phyloP scores from a whole-genome alignment of 164 flowering plant species.

The Houttuynia cordata region DNA sequence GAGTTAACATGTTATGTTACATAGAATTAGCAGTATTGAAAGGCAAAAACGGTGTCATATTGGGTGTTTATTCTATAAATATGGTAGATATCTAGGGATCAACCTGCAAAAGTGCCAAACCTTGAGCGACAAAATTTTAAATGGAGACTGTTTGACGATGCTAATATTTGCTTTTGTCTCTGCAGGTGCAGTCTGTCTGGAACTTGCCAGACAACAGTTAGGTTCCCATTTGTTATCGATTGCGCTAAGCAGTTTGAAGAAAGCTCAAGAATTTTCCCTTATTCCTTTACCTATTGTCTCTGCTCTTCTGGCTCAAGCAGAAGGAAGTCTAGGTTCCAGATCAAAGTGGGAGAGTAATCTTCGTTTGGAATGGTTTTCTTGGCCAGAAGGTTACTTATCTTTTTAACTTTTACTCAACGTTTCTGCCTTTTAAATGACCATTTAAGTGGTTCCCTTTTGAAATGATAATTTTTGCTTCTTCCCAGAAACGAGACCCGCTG shows the following conservation, averaged over 20 bases:
- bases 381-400: constrained; percentile 66
- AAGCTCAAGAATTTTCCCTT: constrained; percentile 32
- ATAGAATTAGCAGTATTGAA: no score
- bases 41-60: no score
- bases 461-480: constrained; percentile 1
- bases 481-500: constrained; percentile 80
- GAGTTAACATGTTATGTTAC: no score
- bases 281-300: constrained; percentile 52
- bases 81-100: no score
- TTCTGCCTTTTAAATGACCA: not conserved
- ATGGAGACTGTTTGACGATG: no score
- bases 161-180: not conserved
- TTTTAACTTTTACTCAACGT: not conserved
- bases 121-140: no score
- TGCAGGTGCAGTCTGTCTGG: constrained; percentile 70
- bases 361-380: constrained; percentile 67
- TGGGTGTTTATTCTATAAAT: no score
- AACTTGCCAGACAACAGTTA: constrained; percentile 46
- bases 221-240: constrained; percentile 36
- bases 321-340: constrained; percentile 70
- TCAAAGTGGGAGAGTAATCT: constrained; percentile 60
- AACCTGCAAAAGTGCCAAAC: no score
- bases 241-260: constrained; percentile 52
- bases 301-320: constrained; percentile 68
- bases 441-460: no score